Conservation (phyloP, 768 basidiomycete genomes). For the Mrakia gelida region DNA sequence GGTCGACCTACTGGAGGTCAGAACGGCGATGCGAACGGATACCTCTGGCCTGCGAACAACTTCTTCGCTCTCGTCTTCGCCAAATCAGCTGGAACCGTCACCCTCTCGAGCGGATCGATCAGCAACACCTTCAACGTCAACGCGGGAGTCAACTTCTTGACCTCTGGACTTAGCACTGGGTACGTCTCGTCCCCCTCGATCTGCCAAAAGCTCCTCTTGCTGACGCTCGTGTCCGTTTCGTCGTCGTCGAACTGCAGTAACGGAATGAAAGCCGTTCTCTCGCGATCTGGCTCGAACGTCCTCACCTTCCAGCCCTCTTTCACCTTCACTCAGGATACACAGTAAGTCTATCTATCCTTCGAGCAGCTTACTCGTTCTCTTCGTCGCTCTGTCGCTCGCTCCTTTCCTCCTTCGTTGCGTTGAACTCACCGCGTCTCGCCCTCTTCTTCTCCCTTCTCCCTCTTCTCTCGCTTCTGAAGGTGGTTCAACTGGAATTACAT, state of each 20-base stretch:
- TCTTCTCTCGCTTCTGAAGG: no score
- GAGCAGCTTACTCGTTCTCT: no score
- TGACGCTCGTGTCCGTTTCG: no score
- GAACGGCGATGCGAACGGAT: not conserved
- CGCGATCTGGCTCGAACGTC: not conserved
- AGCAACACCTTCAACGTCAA: not conserved
- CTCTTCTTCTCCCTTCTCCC: no score
- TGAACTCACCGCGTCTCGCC: no score
- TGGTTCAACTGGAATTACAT: no score
- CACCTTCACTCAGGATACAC: not conserved
- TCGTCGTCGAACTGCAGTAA: no score
- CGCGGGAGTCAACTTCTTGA: not conserved
- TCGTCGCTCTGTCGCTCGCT: no score
- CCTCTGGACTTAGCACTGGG: not conserved
- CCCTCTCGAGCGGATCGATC: conserved; percentile 34
- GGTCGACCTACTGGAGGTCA: conserved; percentile 48
- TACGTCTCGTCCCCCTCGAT: no score
- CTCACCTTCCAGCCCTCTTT: not conserved
- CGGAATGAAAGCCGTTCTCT: not conserved
- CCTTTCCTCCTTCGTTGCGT: no score
- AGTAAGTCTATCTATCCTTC: no score
- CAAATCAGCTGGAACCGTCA: conserved; percentile 35
- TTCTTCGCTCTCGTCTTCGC: conserved; percentile 41
- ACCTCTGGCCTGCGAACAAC: conserved; percentile 38
- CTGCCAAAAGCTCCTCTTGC: no score